Evolutionary conservation across 192 early-diverging fungal genomes (phyloP), one percentile per base, ranked within the genome.

Genomic region (Phycomyces nitens): DNA sequence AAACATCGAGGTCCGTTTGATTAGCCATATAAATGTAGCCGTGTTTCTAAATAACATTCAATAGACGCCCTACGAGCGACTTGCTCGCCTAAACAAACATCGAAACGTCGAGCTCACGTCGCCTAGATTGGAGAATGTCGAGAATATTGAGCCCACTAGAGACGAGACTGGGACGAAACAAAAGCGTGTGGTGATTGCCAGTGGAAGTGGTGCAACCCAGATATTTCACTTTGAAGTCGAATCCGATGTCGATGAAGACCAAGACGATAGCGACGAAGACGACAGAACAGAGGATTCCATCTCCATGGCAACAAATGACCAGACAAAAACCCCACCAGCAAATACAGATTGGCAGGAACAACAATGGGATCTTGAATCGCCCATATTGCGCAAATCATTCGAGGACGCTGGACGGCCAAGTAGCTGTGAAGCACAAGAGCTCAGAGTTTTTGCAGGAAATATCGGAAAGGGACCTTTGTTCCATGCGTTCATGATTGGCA

Each of bases 1-100:
- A 66, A 91, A 92, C 62, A 84, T 92, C 56, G 91, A 92, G 76
- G 85, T 87, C 64, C 18, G 24, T n/a, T n/a, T 38, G 9, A 22
- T 7, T 34, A 5, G 29, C 29, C 7, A 34, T 34, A 34, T 7
- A 34, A 34, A 7, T 34, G 7, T 34, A 7, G 3, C 29, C 7
- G 29, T 7, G 7, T 5, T 34, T 34, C 29, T 34, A 5, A 38
- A 52, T 34, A 14, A 34, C 61, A n/a, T 38, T 12, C 53, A 24
- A 5, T 75, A 85, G 82, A 92, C 89, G 4, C 91, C 91, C 0
- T 87, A 77, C 65, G 91, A 92, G 56, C 80, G 88, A 24, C 65
- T 92, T 38, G 91, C 89, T 7, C 79, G 91, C 53, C 66, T 92
- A 23, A 91, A 92, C 68, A 87, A 88, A 59, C 77, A 80, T 53